Base-by-base conservation (phyloP, 495 filamentous ascomycete species). In the Chaetomium fimeti region DNA sequence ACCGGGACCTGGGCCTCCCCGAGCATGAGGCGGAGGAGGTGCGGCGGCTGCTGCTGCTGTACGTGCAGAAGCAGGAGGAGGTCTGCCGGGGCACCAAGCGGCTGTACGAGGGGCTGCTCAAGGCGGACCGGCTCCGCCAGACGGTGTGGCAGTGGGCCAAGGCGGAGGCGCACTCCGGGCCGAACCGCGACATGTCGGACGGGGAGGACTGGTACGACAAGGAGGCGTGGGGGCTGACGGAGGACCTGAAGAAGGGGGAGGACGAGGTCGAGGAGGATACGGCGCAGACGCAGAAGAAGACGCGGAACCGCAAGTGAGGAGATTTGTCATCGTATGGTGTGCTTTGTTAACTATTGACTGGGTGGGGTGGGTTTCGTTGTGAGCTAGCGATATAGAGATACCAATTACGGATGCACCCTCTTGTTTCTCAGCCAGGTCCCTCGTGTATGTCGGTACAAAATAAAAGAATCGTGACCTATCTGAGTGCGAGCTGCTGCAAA, bases 121-220 rank as follows among this genome's bases (percentile, higher is more conserved):
- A 85, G 51, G 91, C 92, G 5, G 87, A 93, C 68, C 85, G 89
- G 32, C 85, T 91, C 80, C 85, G 92, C 52, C 86, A 88, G 61
- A 82, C 87, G 51, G 91, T 98, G 13, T 83, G 89, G 72, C 87
- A 89, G 63, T 96, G 91, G 90, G 73, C 81, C 38, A 93, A 95
- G 74, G 91, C 94, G 0, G 95, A 98, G 75, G 91, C 86, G 6
- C 94, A 97, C 70, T 83, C 89, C 27, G 92, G 91, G 2, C 85
- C 88, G 59, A 79, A 81, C 66, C 69, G 75, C 25, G 82, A 83
- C 62, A 79, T 96, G 86, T 93, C 89, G 40, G 93, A 97, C 70
- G 91, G 91, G 3, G 93, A 97, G 78, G 93, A 97, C 72, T 97
- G 93, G 92, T 95, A 95, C 73, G 93, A 97, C 71, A 86, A 85